Percentiles rank a stretch among this genome's conserved stretches.
Evolutionary conservation across 495 filamentous ascomycete species (phyloP).

Genomic region (Aspergillus cristatus): DNA sequence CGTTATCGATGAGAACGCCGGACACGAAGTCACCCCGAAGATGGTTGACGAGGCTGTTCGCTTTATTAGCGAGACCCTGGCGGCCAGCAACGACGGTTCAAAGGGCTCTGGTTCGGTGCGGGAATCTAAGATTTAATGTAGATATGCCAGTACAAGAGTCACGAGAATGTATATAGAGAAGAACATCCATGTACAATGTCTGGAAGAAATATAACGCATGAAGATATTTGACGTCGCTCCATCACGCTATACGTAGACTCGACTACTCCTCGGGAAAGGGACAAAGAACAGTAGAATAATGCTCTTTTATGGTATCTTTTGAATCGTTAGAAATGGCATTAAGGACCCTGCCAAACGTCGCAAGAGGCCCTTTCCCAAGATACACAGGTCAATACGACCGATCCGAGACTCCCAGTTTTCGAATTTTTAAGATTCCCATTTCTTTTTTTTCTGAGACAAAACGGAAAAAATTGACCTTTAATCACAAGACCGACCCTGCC

Average conservation of each 20-base stretch:
- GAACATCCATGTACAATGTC: slow-evolving; percentile 1
- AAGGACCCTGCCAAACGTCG: too few species aligned
- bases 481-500: slow-evolving; percentile 27
- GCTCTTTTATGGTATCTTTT: too few species aligned
- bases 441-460: slow-evolving; percentile 17
- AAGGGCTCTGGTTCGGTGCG: slow-evolving; percentile 24
- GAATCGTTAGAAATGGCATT: too few species aligned
- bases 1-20: slow-evolving; percentile 60
- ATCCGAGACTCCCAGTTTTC: slow-evolving; percentile 3
- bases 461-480: slow-evolving; percentile 13
- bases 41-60: slow-evolving; percentile 66
- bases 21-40: slow-evolving; percentile 59
- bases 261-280: too few species aligned
- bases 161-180: too few species aligned
- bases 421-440: slow-evolving; percentile 23
- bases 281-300: slow-evolving; percentile 17
- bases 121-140: slow-evolving; percentile 29
- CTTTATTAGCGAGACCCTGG: slow-evolving; percentile 50
- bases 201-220: too few species aligned
- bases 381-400: slow-evolving; percentile 3
- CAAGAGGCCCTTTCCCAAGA: too few species aligned
- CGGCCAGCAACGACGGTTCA: slow-evolving; percentile 9
- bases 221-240: too few species aligned
- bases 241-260: too few species aligned
- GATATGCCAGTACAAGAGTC: too few species aligned